Evolutionary conservation across 306 rosid species (phyloP), one percentile per base, ranked within the genome.

Genomic region (Echinosophora koreensis): DNA sequence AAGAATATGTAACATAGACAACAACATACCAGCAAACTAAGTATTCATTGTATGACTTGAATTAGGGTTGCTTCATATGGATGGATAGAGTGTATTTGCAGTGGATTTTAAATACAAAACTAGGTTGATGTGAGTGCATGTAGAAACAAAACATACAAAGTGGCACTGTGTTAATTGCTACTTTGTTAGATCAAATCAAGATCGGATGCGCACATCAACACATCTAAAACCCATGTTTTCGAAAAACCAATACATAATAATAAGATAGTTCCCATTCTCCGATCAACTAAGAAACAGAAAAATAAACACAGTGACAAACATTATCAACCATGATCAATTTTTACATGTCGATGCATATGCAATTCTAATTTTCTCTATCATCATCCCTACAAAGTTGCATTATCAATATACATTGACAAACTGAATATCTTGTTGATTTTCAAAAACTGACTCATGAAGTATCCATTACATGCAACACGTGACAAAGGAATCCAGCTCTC

Each of bases 121-220:
- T 46, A 2, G 58, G 32, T 28, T 30, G 38, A 50, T 30, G 42
- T 38, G 57, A 71, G 69, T 51, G 39, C 51, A 16, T 71, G 73
- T 79, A 62, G 8, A 71, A 52, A 62, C 64, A 18, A 70, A 49
- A 9, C 14, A 59, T 15, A 74, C 71, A 50, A 34, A 16, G 41
- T 12, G 34, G 56, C 61, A 14, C 2, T 14, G 7, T 6, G 32
- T 46, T 49, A 30, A 6, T n/a, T n/a, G n/a, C n/a, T n/a, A n/a
- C n/a, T n/a, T n/a, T n/a, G n/a, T n/a, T n/a, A n/a, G n/a, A 41
- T 70, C 70, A 71, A 44, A 54, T 69, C 41, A 55, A 63, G 59
- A 56, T 4, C 3, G 9, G 39, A 52, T 30, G 74, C 12, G 10
- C 41, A 46, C 38, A 44, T 46, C 44, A 64, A 54, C 30, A 35